Percentiles rank a stretch among this genome's conserved stretches.
Evolutionary conservation across 768 basidiomycete species (phyloP).

Genomic region (Naganishia kalamii): DNA sequence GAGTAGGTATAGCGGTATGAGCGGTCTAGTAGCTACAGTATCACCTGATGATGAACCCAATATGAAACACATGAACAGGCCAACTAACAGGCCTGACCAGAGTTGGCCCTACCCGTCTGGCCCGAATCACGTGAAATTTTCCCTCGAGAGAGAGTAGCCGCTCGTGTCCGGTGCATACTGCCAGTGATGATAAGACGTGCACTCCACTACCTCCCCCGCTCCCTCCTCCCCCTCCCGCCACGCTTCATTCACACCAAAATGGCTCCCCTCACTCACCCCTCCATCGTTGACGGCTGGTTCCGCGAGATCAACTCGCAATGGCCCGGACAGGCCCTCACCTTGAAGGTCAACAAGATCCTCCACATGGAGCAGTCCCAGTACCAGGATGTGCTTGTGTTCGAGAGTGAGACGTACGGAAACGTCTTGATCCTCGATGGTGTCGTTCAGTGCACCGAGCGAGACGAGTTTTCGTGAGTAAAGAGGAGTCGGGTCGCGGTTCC

Average conservation of each 20-base stretch:
- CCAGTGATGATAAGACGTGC: too few species aligned
- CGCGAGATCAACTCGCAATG: conserved; percentile 90
- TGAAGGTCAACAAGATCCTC: conserved; percentile 90
- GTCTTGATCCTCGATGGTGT: conserved; percentile 91
- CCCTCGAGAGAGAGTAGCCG: too few species aligned
- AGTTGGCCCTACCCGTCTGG: too few species aligned
- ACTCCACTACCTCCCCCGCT: background rate
- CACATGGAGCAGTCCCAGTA: conserved; percentile 87
- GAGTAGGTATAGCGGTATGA: too few species aligned
- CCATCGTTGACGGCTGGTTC: conserved; percentile 53
- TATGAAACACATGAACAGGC: too few species aligned
- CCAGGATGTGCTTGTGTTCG: conserved; percentile 96
- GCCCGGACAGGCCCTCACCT: conserved; percentile 89
- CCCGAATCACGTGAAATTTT: too few species aligned
- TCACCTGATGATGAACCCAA: too few species aligned
- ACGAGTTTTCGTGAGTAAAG: conserved; percentile 74
- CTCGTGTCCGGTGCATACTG: too few species aligned
- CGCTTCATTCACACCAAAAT: conserved; percentile 20
- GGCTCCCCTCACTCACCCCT: conserved; percentile 44
- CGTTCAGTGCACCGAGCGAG: conserved; percentile 94
- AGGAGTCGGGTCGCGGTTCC: background rate
- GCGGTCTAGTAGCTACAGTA: too few species aligned
- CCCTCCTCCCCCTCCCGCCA: background rate
- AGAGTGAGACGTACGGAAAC: conserved; percentile 94
- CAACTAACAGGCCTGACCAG: too few species aligned